Base-by-base conservation (phyloP, 2,329 filamentous ascomycete species). In the Phaeosphaeriaceae sp. region DNA sequence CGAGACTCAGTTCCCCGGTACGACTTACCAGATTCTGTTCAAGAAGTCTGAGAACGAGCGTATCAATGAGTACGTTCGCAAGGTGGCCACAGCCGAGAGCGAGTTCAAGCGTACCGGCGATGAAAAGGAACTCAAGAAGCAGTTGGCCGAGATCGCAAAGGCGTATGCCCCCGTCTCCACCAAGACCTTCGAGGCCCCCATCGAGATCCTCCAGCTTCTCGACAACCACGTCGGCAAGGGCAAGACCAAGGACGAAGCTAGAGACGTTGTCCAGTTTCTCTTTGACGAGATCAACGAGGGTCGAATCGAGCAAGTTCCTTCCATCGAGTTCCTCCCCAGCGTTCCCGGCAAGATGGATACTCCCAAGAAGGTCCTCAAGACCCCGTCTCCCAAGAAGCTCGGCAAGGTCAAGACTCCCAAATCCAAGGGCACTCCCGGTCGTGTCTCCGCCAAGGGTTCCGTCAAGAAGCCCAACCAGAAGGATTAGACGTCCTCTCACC, bases 21-120 rank as follows among this genome's bases (percentile, higher is more conserved):
- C 66, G 0, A 64, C 52, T 0, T 74, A 72, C 51, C 56, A 63
- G 11, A 60, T 74, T 26, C 35, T 48, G 2, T 50, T 74, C 42
- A 74, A 74, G 59, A 72, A 70, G 51, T 67, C 66, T 0, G 72
- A 74, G 45, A 64, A 70, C 39, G 46, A 49, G 6, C 70, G 71
- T 8, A 53, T 74, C 3, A 66, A 68, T 34, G 48, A 63, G 3
- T 72, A 62, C 54, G 58, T 60, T 0, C 59, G 60, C 20, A 63
- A 62, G 41, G 43, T 68, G n/a, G 53, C 62, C 6, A 26, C 7
- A 11, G 23, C 23, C 11, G 23, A 26, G 23, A 26, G 11, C 7
- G 23, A 26, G 23, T 26, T 7, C 23, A 26, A 26, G 23, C 23
- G 23, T 11, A 26, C 23, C 7, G 6, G 6, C 4, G 23, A 26